Evolutionary conservation across 306 rosid species (phyloP), one percentile per base, ranked within the genome.

Genomic region (Albizia julibrissin): DNA sequence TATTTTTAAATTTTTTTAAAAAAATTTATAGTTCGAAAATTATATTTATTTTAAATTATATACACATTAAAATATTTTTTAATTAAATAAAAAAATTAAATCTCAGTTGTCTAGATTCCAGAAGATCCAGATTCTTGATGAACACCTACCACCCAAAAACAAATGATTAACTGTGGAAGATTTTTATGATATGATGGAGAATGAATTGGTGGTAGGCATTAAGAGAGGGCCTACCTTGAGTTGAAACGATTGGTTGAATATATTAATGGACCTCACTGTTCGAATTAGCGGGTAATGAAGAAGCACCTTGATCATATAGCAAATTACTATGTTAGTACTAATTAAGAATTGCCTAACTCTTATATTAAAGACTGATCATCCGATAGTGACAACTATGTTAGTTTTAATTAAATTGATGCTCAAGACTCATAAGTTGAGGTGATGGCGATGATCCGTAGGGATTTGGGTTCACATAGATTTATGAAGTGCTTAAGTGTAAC

Each of bases 211-310:
- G 89, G 87, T 24, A 3, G 5, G 54, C 87, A 87, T 50, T 49
- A 5, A 74, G 66, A 34, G 40, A 78, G 87, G 80, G 82, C 76
- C 87, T 44, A 84, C 84, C 64, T 84, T 81, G 52, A 47, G 52
- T 42, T 3, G 58, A 68, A 27, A 61, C 40, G 21, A 69, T 39
- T 67, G 73, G 75, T 58, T 74, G 40, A 33, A 24, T 52, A 34
- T 24, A 69, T 6, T 56, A 29, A 58, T 46, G 1, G 8, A 37
- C 3, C 19, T 24, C 52, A 68, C 15, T 83, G 67, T 4, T 15
- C 19, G 29, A 50, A 59, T 31, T 73, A 58, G 73, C 67, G 65
- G 81, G 73, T 78, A 26, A 34, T 49, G 74, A 73, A 39, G 79
- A 40, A 80, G 18, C 68, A 81, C 65, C 10, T 29, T 6, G 0